Evolutionary conservation across 441 rosid species (phyloP), one percentile per base, ranked within the genome.

Genomic region (Gossypium gossypioides): DNA sequence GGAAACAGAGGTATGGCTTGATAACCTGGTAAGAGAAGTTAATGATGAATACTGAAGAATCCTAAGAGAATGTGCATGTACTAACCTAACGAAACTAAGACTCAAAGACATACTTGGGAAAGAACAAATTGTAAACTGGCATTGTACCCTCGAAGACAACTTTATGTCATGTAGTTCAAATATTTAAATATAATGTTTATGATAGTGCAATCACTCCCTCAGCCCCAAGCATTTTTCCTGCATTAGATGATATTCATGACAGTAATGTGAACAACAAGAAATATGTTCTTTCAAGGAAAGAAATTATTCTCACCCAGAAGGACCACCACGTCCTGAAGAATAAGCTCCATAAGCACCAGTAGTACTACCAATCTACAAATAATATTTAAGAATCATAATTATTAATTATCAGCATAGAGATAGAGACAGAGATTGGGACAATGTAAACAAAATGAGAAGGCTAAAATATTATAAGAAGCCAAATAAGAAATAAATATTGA

Each of bases 301-400:
- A 73, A 68, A 57, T 22, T 42, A 61, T 52, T 75, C 95, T 83
- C 82, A 96, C 99, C 98, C 98, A 68, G 92, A 84, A 75, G 80
- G 71, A 72, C 85, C 81, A 75, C 85, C 77, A 32, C 96, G 96
- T 73, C 93, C 97, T 6, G 97, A 86, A 66, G 98, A 85, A 78
- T 96, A 95, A 60, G 86, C 87, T 84, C 96, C 98, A 84, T 93
- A 90, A 27, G 89, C 82, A 85, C 89, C 79, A 69, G 89, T 86
- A 74, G 86, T 81, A 66, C 91, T 85, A 65, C 91, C 89, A 75
- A 84, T 70, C 94, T 89, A 80, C 80, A 79, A 67, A 80, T 34
- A 42, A 79, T 13, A 58, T n/a, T 5, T 46, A 50, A 59, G 16
- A 56, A 54, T 37, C 15, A n/a, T 22, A 2, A 37, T 44, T 66